A percentile compares a stretch with the other conserved stretches of the same genome.
Evolutionary conservation across 2,329 filamentous ascomycete genomes (phyloP).

Genomic region (Scytalidium sp.): DNA sequence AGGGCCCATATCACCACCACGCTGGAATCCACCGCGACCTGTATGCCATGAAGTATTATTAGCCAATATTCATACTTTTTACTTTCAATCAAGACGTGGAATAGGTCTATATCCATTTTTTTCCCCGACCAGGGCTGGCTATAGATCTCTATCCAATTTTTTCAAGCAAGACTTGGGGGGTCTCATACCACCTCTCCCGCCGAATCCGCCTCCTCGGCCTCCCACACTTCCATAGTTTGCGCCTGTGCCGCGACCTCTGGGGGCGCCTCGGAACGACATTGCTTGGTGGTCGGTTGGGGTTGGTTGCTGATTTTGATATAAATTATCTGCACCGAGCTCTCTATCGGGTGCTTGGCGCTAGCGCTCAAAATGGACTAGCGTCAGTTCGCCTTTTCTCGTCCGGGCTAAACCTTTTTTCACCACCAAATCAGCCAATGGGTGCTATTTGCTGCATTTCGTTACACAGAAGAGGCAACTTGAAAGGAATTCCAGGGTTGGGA

Average conservation of each 20-base stretch:
- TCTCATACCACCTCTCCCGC: conserved; percentile 47
- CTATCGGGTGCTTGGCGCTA: not conserved
- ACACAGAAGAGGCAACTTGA: too few species aligned
- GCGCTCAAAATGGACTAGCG: not conserved
- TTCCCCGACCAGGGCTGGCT: too few species aligned
- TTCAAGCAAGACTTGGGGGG: not conserved
- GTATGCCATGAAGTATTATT: conserved; percentile 18
- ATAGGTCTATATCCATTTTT: too few species aligned
- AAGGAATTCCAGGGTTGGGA: too few species aligned
- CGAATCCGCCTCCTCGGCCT: conserved; percentile 44
- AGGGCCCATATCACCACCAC: conserved; percentile 54
- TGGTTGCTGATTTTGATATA: not conserved
- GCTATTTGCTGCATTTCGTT: too few species aligned
- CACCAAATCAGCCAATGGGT: too few species aligned
- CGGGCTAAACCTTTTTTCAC: not conserved
- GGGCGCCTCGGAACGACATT: conserved; percentile 53
- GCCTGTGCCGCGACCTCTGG: conserved; percentile 47
- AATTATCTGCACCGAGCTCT: not conserved
- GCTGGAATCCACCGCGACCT: conserved; percentile 62
- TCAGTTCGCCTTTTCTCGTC: not conserved
- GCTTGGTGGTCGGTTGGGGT: conserved; percentile 11
- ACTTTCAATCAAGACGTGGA: too few species aligned
- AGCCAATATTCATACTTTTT: conserved; percentile 2
- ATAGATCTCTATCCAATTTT: not conserved
- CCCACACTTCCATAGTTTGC: conserved; percentile 48